These are phyloP conservation scores for Globisporangium irregulare DNA, from an alignment of 352 stramenopile species.

Conservation along the genomic window DNA sequence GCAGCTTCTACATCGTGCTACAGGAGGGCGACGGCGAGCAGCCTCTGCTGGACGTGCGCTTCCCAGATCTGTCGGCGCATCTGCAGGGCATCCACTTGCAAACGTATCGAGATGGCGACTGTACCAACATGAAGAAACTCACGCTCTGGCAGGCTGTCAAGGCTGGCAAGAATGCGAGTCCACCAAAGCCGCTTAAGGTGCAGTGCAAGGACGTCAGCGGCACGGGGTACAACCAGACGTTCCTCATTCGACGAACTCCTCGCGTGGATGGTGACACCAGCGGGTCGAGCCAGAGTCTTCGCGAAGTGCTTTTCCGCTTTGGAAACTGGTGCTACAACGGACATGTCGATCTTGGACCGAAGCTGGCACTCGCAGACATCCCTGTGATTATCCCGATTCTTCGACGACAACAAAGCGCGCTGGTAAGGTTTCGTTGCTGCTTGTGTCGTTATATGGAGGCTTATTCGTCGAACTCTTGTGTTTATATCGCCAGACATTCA, in stretches of 20 bases:
- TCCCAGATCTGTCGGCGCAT: conserved; percentile 89
- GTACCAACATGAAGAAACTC: conserved; percentile 90
- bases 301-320: conserved; percentile 94
- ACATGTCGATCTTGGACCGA: conserved; percentile 87
- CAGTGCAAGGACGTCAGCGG: conserved; percentile 84
- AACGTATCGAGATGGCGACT: conserved; percentile 74
- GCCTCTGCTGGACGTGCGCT: conserved; percentile 92
- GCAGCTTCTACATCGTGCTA: conserved; percentile 91
- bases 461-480: background rate
- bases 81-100: conserved; percentile 89
- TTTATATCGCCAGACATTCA: conserved; percentile 63
- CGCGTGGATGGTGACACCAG: conserved; percentile 24
- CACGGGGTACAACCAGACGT: conserved; percentile 81
- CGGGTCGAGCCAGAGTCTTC: conserved; percentile 40
- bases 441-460: background rate
- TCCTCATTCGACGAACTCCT: conserved; percentile 73
- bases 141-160: conserved; percentile 88
- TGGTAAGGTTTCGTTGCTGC: conserved; percentile 44
- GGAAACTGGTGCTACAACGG: conserved; percentile 95
- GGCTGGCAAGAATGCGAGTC: conserved; percentile 51
- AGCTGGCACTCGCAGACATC: conserved; percentile 89
- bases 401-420: conserved; percentile 88
- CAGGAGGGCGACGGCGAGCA: conserved; percentile 89
- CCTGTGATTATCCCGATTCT: conserved; percentile 94
- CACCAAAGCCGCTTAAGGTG: conserved; percentile 75